These are phyloP conservation scores for Begonia loranthoides DNA, from an alignment of 306 rosid species.

Conservation along the genomic window DNA sequence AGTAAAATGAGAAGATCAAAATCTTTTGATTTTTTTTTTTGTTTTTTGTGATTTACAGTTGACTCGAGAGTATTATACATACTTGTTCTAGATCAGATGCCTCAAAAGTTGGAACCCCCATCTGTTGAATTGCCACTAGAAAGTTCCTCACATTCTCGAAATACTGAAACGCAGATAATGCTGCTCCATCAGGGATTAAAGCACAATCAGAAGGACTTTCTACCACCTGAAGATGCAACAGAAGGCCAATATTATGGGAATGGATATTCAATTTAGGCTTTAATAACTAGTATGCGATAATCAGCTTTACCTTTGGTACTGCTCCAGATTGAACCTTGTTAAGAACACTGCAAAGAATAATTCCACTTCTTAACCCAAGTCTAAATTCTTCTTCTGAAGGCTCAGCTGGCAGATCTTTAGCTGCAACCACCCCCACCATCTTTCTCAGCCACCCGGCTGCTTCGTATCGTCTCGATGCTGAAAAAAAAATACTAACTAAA, in stretches of 20 bases:
- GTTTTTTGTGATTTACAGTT: not conserved
- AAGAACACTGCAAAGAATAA: conserved; percentile 74
- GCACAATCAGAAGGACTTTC: conserved; percentile 84
- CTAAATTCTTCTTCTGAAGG: conserved; percentile 95
- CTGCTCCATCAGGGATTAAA: conserved; percentile 72
- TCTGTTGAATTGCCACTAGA: conserved; percentile 59
- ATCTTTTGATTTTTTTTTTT: too few relatives aligned
- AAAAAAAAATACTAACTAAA: conserved; percentile 9
- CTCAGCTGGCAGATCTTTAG: conserved; percentile 89
- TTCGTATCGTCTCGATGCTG: conserved; percentile 78
- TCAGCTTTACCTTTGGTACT: conserved; percentile 54
- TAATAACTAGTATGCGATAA: not conserved
- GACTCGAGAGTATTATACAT: conserved; percentile 12
- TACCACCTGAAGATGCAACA: conserved; percentile 49
- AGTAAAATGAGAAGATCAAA: not conserved
- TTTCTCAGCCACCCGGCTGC: conserved; percentile 97
- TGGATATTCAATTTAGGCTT: not conserved
- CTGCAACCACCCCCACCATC: conserved; percentile 94
- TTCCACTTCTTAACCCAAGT: conserved; percentile 93
- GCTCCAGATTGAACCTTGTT: conserved; percentile 80
- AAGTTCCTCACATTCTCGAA: conserved; percentile 92
- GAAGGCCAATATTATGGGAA: not conserved
- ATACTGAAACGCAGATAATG: conserved; percentile 83
- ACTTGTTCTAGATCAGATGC: conserved; percentile 97
- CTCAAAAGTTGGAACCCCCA: conserved; percentile 86